Evolutionary conservation across 257 asterid genomes (phyloP), one percentile per base, ranked within the genome.

Genomic region (Gentiana macrophylla): DNA sequence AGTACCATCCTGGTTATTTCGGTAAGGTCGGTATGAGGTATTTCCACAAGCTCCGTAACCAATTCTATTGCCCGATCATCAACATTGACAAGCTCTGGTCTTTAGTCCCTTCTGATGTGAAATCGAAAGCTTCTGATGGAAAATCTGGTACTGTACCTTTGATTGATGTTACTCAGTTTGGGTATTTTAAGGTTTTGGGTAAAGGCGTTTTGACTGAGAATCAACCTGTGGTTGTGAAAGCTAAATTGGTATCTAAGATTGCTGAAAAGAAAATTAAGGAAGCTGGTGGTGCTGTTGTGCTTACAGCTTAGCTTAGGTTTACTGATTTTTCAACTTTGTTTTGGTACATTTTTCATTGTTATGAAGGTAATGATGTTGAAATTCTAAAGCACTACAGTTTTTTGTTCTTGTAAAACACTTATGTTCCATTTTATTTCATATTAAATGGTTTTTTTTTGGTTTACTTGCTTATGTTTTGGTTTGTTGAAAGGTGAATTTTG

Each of bases 1-100:
- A 72, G 37, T 72, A 72, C 52, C 77, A 67, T 60, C 74, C 77
- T 3, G 77, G 77, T 9, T 72, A 67, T 59, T 72, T 72, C 60
- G 74, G 77, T 1, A 72, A 72, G 50, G 77, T 72, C 1, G 70
- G 77, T 48, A 72, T 72, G 77, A 5, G 63, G 13, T 59, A 59
- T 32, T 59, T 59, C 55, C 63, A 59, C 63, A 59, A 49, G 45
- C 47, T 59, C 15, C 43, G 47, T 6, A 59, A 59, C 63, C n/a
- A 59, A 13, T 59, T 59, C 33, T 10, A 59, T 12, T 59, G 53
- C 46, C 63, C 63, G 13, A 59, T 59, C 4, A 50, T 59, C 43
- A 59, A 59, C 12, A n/a, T 59, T 6, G 63, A 59, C 12, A 49
- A 35, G 55, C 63, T 59, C 46, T 59, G 63, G 55, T 59, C 53